Conservation (phyloP, 192 early-diverging fungal species). For the Gonapodya prolifera region DNA sequence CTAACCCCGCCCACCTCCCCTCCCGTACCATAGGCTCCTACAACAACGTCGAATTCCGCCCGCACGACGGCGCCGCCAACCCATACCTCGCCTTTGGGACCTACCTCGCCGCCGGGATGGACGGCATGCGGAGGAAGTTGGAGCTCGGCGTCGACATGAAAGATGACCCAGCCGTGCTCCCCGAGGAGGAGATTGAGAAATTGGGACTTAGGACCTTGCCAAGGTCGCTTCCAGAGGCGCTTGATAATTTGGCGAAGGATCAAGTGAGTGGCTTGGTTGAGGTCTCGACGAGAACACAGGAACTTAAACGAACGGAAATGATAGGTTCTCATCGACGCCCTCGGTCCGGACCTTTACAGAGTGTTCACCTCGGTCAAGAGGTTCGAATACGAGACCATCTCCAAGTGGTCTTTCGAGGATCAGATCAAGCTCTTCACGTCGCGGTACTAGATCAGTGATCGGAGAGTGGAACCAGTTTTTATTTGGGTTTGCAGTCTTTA, state of each 20-base stretch:
- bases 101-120: slow-evolving; percentile 1
- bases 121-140: background rate
- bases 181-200: background rate
- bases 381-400: background rate
- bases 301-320: no score
- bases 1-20: background rate
- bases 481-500: no score
- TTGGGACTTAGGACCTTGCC: background rate
- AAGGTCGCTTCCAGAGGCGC: background rate
- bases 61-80: background rate
- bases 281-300: no score
- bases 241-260: background rate
- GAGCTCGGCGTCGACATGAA: background rate
- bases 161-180: background rate
- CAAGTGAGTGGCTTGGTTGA: background rate
- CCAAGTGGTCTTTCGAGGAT: background rate
- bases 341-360: background rate
- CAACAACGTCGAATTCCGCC: slow-evolving; percentile 2
- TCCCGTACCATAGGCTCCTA: background rate
- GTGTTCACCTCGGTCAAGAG: background rate
- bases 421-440: background rate
- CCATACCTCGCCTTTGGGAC: background rate
- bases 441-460: background rate
- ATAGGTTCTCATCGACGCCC: background rate
- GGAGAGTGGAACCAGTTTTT: background rate